Evolutionary conservation across 2,329 filamentous ascomycete genomes (phyloP), one percentile per base, ranked within the genome.

Genomic region (Exophiala sp.): DNA sequence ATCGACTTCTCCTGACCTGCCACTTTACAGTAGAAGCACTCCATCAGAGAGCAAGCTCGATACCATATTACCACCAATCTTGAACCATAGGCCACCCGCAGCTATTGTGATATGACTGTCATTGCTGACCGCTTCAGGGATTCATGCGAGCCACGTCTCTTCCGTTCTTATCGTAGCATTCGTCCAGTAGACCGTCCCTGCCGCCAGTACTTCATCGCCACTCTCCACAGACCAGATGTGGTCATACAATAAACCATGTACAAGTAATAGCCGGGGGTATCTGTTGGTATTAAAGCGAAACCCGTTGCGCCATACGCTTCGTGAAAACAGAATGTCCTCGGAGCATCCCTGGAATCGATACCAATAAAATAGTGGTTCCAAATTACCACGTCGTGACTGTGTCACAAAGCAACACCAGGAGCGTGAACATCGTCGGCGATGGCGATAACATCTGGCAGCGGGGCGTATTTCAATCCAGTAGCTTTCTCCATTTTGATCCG

Each of bases 401-500:
- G 14, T 37, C 34, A 37, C n/a, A 37, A 37, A n/a, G 37, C 24
- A 14, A 48, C 18, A 18, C 24, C 45, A 22, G 37, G n/a, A 22
- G 38, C 11, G 18, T 22, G 23, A 27, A 34, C 10, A 34, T 43
- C 52, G 22, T 53, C 43, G n/a, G 48, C 43, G n/a, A 49, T 46
- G 22, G 46, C 50, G 38, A 51, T 16, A 35, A 61, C 34, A 22
- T 63, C 63, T 7, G 70, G 69, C 16, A 73, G 55, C 0, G 69
- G 65, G 2, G 66, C 67, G 53, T 70, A 70, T 9, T 58, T 57
- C 37, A 64, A 57, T 7, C 64, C 65, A 40, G 66, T 62, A 19
- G 66, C 55, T 34, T 60, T 52, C 58, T 73, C 70, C 9, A 71
- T 58, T 32, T 63, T 66, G 22, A 63, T 66, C 10, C 68, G 65